Evolutionary conservation across 1,139 yeast species (phyloP).

Genomic region (Suhomyces bokatorum): DNA sequence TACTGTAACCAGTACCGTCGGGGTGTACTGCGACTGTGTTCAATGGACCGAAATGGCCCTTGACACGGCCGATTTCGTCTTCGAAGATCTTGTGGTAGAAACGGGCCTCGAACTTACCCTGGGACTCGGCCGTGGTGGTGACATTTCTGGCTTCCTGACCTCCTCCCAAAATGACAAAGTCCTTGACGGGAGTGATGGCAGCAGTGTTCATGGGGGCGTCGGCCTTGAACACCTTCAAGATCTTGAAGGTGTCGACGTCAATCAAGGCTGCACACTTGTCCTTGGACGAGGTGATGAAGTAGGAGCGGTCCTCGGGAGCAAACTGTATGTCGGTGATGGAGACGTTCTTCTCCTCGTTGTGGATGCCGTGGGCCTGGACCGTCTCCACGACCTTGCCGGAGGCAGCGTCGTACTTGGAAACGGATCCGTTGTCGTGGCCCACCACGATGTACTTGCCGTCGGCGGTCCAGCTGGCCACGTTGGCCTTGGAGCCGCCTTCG

Average conservation of each 20-base stretch:
- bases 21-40: conserved; percentile 95
- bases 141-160: conserved; percentile 99
- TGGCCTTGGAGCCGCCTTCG: conserved; percentile 62
- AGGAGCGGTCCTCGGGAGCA: conserved; percentile 76
- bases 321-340: conserved; percentile 85
- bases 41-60: conserved; percentile 98
- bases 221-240: conserved; percentile 75
- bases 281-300: conserved; percentile 89
- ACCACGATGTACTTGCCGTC: conserved; percentile 73
- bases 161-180: conserved; percentile 93
- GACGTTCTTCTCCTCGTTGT: conserved; percentile 54
- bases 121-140: conserved; percentile 89
- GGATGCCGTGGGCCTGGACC: conserved; percentile 63
- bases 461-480: conserved; percentile 88
- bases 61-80: conserved; percentile 95
- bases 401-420: conserved; percentile 74
- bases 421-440: conserved; percentile 84
- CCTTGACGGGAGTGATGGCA: conserved; percentile 88
- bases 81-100: conserved; percentile 92
- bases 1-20: conserved; percentile 86
- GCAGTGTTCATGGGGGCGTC: conserved; percentile 97
- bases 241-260: conserved; percentile 72
- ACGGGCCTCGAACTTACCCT: conserved; percentile 97
- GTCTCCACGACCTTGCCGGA: conserved; percentile 70
- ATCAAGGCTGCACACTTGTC: conserved; percentile 84